Conservation (phyloP, 805 yeast genomes). For the Yarrowia bubula region DNA sequence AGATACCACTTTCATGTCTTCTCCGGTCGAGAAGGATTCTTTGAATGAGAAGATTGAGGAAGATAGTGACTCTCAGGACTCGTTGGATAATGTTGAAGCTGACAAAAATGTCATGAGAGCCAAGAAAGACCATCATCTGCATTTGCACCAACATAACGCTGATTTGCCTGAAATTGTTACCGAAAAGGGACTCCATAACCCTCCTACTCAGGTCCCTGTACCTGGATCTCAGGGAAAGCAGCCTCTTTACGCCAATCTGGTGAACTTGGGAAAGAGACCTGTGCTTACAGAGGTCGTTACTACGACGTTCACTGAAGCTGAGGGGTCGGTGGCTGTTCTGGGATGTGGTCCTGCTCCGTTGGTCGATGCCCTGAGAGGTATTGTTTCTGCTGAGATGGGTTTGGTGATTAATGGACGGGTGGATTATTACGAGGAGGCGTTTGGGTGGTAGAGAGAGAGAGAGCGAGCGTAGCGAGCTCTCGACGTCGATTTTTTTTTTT, state of each 20-base stretch:
- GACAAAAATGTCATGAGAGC: constrained; percentile 5
- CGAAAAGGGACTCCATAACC: neutral
- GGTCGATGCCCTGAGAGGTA: constrained; percentile 56
- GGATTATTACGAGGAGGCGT: constrained; percentile 73
- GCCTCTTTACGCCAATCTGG: constrained; percentile 14
- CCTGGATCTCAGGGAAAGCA: neutral
- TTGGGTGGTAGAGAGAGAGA: constrained; percentile 53
- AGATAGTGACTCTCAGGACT: neutral
- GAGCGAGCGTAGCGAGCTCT: neutral
- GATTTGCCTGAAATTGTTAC: neutral
- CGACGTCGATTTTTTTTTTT: too few species aligned
- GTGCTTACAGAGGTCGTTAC: constrained; percentile 43
- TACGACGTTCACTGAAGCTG: constrained; percentile 41
- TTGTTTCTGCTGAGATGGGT: constrained; percentile 47
- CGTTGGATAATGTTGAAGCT: neutral
- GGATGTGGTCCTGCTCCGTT: constrained; percentile 63
- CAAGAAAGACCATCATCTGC: constrained; percentile 9
- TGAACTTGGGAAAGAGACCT: constrained; percentile 45
- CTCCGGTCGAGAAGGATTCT: neutral
- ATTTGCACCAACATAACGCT: neutral
- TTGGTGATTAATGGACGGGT: constrained; percentile 48
- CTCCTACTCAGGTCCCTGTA: constrained; percentile 1
- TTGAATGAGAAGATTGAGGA: neutral
- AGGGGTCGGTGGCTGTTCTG: constrained; percentile 50
- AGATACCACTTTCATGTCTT: constrained; percentile 1